phyloP scores from a whole-genome alignment of 768 basidiomycete species.

The Naganishia antarctica region DNA sequence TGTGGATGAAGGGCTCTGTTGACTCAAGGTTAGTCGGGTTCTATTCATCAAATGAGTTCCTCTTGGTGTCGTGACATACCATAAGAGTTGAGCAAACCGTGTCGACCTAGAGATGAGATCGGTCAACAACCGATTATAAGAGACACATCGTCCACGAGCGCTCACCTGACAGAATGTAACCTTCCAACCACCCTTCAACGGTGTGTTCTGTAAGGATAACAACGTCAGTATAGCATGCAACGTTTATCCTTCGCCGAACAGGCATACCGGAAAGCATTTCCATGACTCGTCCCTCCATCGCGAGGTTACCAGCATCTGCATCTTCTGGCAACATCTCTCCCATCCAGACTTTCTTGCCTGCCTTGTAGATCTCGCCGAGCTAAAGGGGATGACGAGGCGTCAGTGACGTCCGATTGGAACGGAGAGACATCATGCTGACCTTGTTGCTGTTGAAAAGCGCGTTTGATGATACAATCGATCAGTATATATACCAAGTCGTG shows the following conservation, averaged over 20 bases:
- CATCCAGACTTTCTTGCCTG: constrained; percentile 29
- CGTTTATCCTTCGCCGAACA: background rate
- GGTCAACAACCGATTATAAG: no score
- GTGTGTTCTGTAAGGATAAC: constrained; percentile 16
- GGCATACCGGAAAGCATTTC: constrained; percentile 26
- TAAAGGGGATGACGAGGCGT: background rate
- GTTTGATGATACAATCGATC: background rate
- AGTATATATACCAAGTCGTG: background rate
- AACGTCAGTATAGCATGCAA: background rate
- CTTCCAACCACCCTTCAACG: constrained; percentile 28
- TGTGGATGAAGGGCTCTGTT: constrained; percentile 29
- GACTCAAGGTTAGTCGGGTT: background rate
- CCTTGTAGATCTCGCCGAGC: constrained; percentile 27
- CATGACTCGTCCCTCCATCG: constrained; percentile 25
- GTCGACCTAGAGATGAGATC: constrained; percentile 5
- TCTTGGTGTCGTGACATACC: background rate
- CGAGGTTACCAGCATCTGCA: constrained; percentile 23
- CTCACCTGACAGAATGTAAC: constrained; percentile 22
- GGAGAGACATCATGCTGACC: background rate
- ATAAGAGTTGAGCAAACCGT: constrained; percentile 29
- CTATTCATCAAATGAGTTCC: no score
- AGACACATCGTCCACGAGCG: background rate
- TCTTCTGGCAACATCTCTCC: constrained; percentile 20
- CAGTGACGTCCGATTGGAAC: background rate
- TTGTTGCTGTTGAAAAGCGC: background rate